phyloP scores from a whole-genome alignment of 1,284 basidiomycete genomes.

The Pseudozyma thailandica region DNA sequence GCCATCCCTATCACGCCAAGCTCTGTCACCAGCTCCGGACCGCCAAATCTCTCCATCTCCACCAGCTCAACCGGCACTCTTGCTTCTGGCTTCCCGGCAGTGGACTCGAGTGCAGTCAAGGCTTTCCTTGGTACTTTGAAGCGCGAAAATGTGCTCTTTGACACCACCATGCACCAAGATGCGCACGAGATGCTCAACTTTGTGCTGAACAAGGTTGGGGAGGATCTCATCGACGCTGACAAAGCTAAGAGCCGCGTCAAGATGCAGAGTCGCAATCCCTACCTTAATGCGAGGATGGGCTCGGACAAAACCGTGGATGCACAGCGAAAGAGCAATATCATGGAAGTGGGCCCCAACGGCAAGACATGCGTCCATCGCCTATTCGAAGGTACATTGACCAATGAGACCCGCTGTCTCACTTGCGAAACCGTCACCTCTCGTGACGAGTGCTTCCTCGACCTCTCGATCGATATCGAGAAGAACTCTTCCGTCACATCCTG shows the following conservation, averaged over 20 bases:
- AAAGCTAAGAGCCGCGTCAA: constrained; percentile 27
- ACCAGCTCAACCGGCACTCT: constrained; percentile 73
- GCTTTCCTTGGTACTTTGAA: constrained; percentile 56
- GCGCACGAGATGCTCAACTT: constrained; percentile 97
- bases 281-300: constrained; percentile 20
- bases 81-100: constrained; percentile 86
- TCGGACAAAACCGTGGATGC: constrained; percentile 31
- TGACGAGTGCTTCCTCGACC: constrained; percentile 94
- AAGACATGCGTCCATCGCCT: constrained; percentile 88
- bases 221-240: constrained; percentile 80
- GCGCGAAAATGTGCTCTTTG: constrained; percentile 62
- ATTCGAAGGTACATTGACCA: constrained; percentile 92
- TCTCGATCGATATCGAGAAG: constrained; percentile 97
- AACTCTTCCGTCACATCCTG: constrained; percentile 95
- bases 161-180: constrained; percentile 75
- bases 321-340: constrained; percentile 61
- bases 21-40: constrained; percentile 22
- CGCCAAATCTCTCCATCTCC: constrained; percentile 38
- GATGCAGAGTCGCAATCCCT: constrained; percentile 44
- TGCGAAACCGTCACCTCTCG: constrained; percentile 91
- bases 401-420: constrained; percentile 94
- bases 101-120: constrained; percentile 50
- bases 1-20: constrained; percentile 37
- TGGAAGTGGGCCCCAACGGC: constrained; percentile 66
- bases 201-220: constrained; percentile 89